Evolutionary conservation across 2,329 filamentous ascomycete species (phyloP), one percentile per base, ranked within the genome.

Genomic region (Fusarium succisae): DNA sequence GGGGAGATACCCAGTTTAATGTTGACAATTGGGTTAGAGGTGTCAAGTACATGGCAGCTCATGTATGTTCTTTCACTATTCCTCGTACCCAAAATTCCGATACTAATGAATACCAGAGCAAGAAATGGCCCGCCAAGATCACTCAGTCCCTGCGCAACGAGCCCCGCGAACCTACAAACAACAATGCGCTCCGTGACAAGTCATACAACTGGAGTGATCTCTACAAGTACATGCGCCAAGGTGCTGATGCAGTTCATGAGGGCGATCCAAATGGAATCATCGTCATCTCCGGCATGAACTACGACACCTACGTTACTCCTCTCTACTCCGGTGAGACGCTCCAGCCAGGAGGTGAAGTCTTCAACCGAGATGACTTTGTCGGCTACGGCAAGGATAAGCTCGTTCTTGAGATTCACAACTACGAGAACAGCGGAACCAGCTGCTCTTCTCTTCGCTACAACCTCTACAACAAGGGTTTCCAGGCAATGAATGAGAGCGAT

Each of bases 351-450:
- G 85, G 80, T 20, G 79, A 63, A 22, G 84, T 72, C 8, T 91
- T 89, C 75, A 80, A 76, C 59, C 78, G 82, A 8, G 75, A 75
- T 20, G 85, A 88, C 74, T 91, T 90, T 73, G 70, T 81, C 4
- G 85, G 83, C 3, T 88, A 86, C 77, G 80, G 80, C 4, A 56
- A 73, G 3, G 80, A 89, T 75, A 91, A 91, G 81, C 82, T 91
- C 1, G 88, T 89, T 13, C 83, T 91, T 6, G 89, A 91, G 79
- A 82, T 91, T 15, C 89, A 91, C 83, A 90, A 89, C 81, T 91
- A 91, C 79, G 83, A 89, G 68, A 89, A 84, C 72, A 76, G 79
- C n/a, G 84, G 85, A 7, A 83, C 79, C 1, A 85, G 82, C 75
- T 91, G 89, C 78, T 77, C 78, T 14, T 81, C 80, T 14, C 83